These are phyloP conservation scores for Picocystis sp. DNA, from an alignment of 163 green algal genomes.

Conservation along the genomic window DNA sequence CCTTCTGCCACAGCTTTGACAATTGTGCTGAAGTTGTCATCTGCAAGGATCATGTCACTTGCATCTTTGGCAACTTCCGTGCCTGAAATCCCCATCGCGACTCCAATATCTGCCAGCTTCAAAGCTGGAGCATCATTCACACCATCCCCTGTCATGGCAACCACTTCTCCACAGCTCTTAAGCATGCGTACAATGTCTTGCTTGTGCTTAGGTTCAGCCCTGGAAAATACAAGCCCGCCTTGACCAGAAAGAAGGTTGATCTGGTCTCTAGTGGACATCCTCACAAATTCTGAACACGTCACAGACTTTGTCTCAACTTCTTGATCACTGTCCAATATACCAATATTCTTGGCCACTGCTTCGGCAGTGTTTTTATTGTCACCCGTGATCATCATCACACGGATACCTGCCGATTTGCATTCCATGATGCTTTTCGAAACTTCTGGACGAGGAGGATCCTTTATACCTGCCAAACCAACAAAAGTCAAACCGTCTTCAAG, in stretches of 20 bases:
- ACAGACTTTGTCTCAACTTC: constrained; percentile 30
- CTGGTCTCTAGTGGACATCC: constrained; percentile 3
- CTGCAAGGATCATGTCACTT: constrained; percentile 94
- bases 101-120: constrained; percentile 93
- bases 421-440: constrained; percentile 21
- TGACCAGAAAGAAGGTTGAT: constrained; percentile 18
- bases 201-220: constrained; percentile 93
- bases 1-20: constrained; percentile 85
- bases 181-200: constrained; percentile 88
- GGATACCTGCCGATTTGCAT: constrained; percentile 31
- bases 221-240: constrained; percentile 64
- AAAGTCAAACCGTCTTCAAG: constrained; percentile 82
- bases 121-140: constrained; percentile 97
- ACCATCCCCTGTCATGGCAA: constrained; percentile 92
- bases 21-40: constrained; percentile 98
- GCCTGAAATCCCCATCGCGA: constrained; percentile 93
- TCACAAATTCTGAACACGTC: constrained; percentile 21
- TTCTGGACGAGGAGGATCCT: constrained; percentile 47
- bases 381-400: constrained; percentile 93
- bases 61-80: constrained; percentile 92
- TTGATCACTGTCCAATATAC: constrained; percentile 32
- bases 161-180: constrained; percentile 70
- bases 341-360: constrained; percentile 83
- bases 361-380: constrained; percentile 97
- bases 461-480: constrained; percentile 67